A percentile compares a stretch with the other conserved stretches of the same genome.
These are phyloP conservation scores for Podospora sp. DNA, from an alignment of 495 filamentous ascomycete species.

Conservation along the genomic window DNA sequence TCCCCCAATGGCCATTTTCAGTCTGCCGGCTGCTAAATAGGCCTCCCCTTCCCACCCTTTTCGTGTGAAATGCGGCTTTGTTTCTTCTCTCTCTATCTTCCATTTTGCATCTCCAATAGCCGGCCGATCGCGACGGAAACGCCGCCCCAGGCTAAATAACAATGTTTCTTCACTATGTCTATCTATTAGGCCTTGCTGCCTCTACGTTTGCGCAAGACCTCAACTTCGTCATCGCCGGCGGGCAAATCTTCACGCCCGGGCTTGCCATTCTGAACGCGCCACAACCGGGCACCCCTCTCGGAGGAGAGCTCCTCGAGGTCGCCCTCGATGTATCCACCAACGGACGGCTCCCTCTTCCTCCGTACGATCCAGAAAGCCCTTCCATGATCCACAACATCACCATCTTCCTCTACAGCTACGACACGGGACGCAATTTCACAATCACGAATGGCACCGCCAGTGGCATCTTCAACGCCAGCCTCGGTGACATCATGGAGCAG, in stretches of 20 bases:
- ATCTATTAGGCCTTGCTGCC: conserved; percentile 2
- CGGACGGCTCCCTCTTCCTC: conserved; percentile 62
- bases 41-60: conserved; percentile 11
- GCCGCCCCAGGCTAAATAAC: neutral
- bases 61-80: conserved; percentile 1
- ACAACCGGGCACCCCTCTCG: conserved; percentile 67
- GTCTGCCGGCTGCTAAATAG: conserved; percentile 31
- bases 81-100: conserved; percentile 12
- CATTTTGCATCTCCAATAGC: conserved; percentile 7
- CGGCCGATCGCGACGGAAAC: conserved; percentile 28
- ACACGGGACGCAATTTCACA: conserved; percentile 64
- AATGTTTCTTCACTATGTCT: conserved; percentile 12
- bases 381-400: conserved; percentile 64
- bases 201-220: conserved; percentile 20
- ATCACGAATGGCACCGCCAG: conserved; percentile 65
- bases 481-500: conserved; percentile 62
- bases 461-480: conserved; percentile 44
- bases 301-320: conserved; percentile 67
- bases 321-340: conserved; percentile 68
- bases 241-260: conserved; percentile 67
- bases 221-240: conserved; percentile 57
- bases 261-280: conserved; percentile 65
- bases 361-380: conserved; percentile 49
- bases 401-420: conserved; percentile 65
- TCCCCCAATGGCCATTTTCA: conserved; percentile 22